Evolutionary conservation across 306 rosid genomes (phyloP).

Genomic region (Lablab purpureus): DNA sequence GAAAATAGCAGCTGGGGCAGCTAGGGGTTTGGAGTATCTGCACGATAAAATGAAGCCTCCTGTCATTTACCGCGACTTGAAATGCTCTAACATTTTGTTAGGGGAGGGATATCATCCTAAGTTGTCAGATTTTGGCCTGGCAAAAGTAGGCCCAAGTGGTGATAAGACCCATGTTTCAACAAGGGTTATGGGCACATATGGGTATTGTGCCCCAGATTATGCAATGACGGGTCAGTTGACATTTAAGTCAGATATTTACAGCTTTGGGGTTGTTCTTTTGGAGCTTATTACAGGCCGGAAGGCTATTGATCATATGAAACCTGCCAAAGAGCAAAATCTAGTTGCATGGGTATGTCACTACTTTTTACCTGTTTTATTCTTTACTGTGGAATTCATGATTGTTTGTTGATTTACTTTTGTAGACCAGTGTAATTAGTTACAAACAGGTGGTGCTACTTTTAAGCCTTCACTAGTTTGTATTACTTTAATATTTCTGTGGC

Average conservation of each 20-base stretch:
- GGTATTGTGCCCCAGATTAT: conserved; percentile 91
- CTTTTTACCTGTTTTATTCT: conserved; percentile 17
- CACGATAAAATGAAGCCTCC: conserved; percentile 78
- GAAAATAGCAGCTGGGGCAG: conserved; percentile 84
- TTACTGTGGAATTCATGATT: neutral
- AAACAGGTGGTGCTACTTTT: conserved; percentile 11
- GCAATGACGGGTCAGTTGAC: conserved; percentile 87
- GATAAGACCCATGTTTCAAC: conserved; percentile 81
- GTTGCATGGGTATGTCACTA: conserved; percentile 79
- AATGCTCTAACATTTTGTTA: conserved; percentile 87
- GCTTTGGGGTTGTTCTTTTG: conserved; percentile 95
- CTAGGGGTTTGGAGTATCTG: conserved; percentile 85
- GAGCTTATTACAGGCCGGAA: conserved; percentile 88
- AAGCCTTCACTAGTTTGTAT: conserved; percentile 18
- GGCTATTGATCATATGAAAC: conserved; percentile 62
- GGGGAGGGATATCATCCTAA: conserved; percentile 77
- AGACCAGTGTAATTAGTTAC: conserved; percentile 13
- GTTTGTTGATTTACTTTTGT: conserved; percentile 1
- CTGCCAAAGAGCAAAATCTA: conserved; percentile 66
- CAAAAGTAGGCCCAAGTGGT: conserved; percentile 82
- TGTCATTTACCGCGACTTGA: conserved; percentile 80
- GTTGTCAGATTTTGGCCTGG: conserved; percentile 92
- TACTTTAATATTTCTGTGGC: neutral
- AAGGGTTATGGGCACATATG: conserved; percentile 86
- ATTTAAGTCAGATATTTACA: conserved; percentile 85